Conservation (phyloP, 768 basidiomycete genomes). For the Termitomyces sp. region DNA sequence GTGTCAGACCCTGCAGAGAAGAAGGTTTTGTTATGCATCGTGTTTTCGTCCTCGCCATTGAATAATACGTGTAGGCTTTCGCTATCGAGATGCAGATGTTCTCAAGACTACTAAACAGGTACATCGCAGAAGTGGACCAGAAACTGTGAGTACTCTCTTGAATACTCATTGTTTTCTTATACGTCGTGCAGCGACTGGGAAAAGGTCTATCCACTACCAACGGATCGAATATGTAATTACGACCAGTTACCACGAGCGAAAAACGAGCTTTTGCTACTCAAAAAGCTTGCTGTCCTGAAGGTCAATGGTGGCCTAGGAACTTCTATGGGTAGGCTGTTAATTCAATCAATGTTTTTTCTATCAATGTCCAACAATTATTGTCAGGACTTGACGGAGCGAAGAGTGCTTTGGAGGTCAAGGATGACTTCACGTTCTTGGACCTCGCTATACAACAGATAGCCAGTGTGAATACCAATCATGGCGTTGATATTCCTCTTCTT, state of each 20-base stretch:
- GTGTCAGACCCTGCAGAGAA: constrained; percentile 48
- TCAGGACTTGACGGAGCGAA: constrained; percentile 69
- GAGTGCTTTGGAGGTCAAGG: constrained; percentile 80
- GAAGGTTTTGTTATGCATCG: constrained; percentile 37
- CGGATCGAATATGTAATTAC: constrained; percentile 69
- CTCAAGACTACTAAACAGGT: constrained; percentile 78
- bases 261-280: constrained; percentile 44
- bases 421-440: constrained; percentile 86
- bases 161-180: not conserved
- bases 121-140: constrained; percentile 61
- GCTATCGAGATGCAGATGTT: constrained; percentile 82
- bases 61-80: constrained; percentile 36
- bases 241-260: constrained; percentile 44
- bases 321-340: constrained; percentile 55
- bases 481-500: constrained; percentile 78
- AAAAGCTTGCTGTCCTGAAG: constrained; percentile 38
- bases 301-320: constrained; percentile 88
- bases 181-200: constrained; percentile 11
- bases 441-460: constrained; percentile 82
- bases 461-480: constrained; percentile 68
- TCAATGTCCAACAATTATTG: constrained; percentile 25
- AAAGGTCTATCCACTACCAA: constrained; percentile 23
- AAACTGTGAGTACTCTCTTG: constrained; percentile 50
- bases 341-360: not conserved
- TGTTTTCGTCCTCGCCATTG: constrained; percentile 12